Base-by-base conservation (phyloP, 108 stramenopile species). In the Nitzschia inconspicua region DNA sequence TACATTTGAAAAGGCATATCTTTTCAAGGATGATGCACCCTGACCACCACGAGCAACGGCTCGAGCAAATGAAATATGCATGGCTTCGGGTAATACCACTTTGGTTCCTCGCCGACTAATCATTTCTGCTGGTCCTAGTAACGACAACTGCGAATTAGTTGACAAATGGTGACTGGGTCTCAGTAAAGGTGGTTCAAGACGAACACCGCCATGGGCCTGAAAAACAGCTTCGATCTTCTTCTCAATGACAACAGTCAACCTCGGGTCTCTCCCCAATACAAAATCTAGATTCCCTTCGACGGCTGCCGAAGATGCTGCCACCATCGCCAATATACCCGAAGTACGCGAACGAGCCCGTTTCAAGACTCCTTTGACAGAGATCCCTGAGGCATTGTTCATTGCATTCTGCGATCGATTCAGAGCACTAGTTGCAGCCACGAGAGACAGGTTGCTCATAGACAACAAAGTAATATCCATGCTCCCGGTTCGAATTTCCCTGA, bases 61-160 rank as follows among this genome's bases (percentile, higher is more conserved):
- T 29, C 91, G 72, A 1, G 91, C 91, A 58, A 88, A 88, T 29
- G 76, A 65, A 6, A 67, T 75, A 36, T 83, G 84, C 7, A 88
- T 67, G 54, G 88, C 86, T 65, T 88, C 83, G 43, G 82, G 72
- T 9, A 86, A 50, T 25, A 66, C 58, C 19, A 89, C 31, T n/a
- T 75, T 68, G 24, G 49, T 37, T 3, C 89, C 89, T 58, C 84
- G 60, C 10, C 49, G 37, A 54, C 73, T 86, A 28, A 91, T 44
- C 14, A 91, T 43, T 43, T 91, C 86, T 4, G 82, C 82, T 26
- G 82, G 84, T n/a, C 83, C 77, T 2, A 60, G 32, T 0, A 39
- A 36, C 7, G 39, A 34, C 13, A 31, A 36, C 13, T 42, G 35
- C 6, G 61, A 19, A 44, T 62, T 53, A 4, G 65, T 47, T 32